A percentile compares a stretch with the other conserved stretches of the same genome.
phyloP scores from a whole-genome alignment of 2,329 filamentous ascomycete genomes.

The Cladophialophora bantiana region DNA sequence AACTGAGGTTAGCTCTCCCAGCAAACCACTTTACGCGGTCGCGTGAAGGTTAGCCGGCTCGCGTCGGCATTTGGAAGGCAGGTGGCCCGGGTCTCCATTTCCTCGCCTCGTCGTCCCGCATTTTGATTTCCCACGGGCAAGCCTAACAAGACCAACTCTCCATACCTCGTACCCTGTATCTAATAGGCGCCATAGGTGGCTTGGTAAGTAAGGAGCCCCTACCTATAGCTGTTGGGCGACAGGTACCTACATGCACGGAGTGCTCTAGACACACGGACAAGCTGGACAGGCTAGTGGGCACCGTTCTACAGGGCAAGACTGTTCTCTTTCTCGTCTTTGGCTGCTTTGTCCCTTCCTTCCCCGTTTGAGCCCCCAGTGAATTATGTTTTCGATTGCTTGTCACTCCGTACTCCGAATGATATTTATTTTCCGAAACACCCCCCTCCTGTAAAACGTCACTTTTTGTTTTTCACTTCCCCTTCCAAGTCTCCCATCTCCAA shows the following conservation, averaged over 20 bases:
- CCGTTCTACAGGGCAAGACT: not conserved
- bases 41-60: not conserved
- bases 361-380: not conserved
- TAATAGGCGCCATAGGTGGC: slow-evolving; percentile 3
- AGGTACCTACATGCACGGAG: no score
- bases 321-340: not conserved
- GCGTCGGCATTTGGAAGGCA: not conserved
- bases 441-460: slow-evolving; percentile 1
- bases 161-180: not conserved
- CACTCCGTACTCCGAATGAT: not conserved
- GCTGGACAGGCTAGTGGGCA: not conserved
- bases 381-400: slow-evolving; percentile 1
- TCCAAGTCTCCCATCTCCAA: not conserved
- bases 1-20: slow-evolving; percentile 3
- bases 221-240: no score
- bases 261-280: not conserved
- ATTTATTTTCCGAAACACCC: slow-evolving; percentile 1
- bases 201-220: no score
- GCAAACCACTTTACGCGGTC: slow-evolving; percentile 1
- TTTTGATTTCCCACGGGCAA: not conserved
- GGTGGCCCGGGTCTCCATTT: not conserved
- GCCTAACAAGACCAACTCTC: not conserved
- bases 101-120: slow-evolving; percentile 9
- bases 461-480: slow-evolving; percentile 11
- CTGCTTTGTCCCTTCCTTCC: slow-evolving; percentile 15